Evolutionary conservation across 1,284 basidiomycete genomes (phyloP).

Genomic region (Leccinum griseonigrum): DNA sequence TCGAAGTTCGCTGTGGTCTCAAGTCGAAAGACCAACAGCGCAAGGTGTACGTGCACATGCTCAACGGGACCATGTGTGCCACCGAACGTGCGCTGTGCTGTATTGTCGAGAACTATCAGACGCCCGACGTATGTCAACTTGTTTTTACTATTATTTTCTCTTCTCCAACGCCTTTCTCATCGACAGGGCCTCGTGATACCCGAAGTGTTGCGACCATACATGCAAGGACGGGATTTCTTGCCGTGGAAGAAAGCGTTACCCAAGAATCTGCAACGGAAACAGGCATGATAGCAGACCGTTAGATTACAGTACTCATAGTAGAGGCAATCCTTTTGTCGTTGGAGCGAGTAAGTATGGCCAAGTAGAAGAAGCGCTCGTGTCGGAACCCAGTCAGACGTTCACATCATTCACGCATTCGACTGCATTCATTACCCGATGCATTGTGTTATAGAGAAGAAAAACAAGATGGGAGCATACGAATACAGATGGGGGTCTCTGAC

Average conservation of each 20-base stretch:
- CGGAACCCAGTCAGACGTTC: neutral
- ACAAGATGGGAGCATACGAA: constrained; percentile 13
- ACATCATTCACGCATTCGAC: neutral
- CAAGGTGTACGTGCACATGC: constrained; percentile 94
- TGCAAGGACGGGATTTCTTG: constrained; percentile 93
- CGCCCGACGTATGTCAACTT: constrained; percentile 66
- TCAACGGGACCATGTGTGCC: constrained; percentile 96
- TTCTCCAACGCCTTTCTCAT: neutral
- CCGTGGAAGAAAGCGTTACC: constrained; percentile 86
- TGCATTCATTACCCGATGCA: neutral
- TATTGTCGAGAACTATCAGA: constrained; percentile 99
- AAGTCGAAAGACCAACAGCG: constrained; percentile 85
- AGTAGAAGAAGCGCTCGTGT: neutral
- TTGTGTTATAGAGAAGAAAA: constrained; percentile 6
- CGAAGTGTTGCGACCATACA: constrained; percentile 87
- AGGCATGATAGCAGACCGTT: constrained; percentile 16
- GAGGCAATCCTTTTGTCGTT: neutral
- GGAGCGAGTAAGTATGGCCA: neutral
- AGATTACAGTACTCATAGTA: neutral
- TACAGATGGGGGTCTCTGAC: constrained; percentile 19
- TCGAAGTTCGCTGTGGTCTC: constrained; percentile 89
- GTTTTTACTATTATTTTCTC: neutral
- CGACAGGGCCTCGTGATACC: constrained; percentile 84
- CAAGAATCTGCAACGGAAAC: constrained; percentile 73
- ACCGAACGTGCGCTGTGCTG: constrained; percentile 97